These are phyloP conservation scores for Ustilago tritici DNA, from an alignment of 1,284 basidiomycete genomes.

Conservation along the genomic window DNA sequence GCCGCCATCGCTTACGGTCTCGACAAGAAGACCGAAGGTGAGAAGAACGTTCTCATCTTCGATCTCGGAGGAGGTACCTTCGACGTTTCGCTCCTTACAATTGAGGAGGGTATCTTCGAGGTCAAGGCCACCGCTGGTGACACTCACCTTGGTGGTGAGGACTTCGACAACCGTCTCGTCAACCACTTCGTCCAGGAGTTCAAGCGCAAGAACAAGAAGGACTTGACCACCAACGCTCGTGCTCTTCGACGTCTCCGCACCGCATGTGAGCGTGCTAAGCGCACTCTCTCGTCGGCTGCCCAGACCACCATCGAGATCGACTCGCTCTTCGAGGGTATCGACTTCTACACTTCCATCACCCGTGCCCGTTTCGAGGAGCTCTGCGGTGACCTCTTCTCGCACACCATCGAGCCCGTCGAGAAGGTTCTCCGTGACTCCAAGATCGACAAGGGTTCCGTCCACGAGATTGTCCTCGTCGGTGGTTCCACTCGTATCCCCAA, in stretches of 20 bases:
- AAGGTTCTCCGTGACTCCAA: constrained; percentile 98
- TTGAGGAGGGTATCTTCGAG: constrained; percentile 99
- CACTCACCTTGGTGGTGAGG: constrained; percentile 98
- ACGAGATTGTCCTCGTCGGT: constrained; percentile 97
- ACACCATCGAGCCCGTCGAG: constrained; percentile 96
- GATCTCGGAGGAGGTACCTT: constrained; percentile 99
- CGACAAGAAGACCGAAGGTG: constrained; percentile 82
- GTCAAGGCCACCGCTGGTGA: constrained; percentile 99
- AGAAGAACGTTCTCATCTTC: constrained; percentile 95
- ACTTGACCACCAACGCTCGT: constrained; percentile 91
- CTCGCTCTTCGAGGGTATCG: constrained; percentile 96
- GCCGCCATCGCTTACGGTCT: constrained; percentile 96
- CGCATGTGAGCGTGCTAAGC: constrained; percentile 98
- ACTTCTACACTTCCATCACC: constrained; percentile 98
- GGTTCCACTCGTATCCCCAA: constrained; percentile 99
- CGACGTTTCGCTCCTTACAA: constrained; percentile 97
- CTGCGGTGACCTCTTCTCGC: constrained; percentile 96
- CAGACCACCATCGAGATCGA: constrained; percentile 98
- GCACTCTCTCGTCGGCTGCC: constrained; percentile 94
- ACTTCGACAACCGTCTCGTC: constrained; percentile 96
- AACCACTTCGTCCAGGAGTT: constrained; percentile 99
- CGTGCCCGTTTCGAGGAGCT: constrained; percentile 99
- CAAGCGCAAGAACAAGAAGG: constrained; percentile 99
- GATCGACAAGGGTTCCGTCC: constrained; percentile 89
- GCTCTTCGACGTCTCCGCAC: constrained; percentile 96